A percentile compares a stretch with the other conserved stretches of the same genome.
phyloP scores from a whole-genome alignment of 1,139 yeast species.

The Arxiozyma slooffiae region DNA sequence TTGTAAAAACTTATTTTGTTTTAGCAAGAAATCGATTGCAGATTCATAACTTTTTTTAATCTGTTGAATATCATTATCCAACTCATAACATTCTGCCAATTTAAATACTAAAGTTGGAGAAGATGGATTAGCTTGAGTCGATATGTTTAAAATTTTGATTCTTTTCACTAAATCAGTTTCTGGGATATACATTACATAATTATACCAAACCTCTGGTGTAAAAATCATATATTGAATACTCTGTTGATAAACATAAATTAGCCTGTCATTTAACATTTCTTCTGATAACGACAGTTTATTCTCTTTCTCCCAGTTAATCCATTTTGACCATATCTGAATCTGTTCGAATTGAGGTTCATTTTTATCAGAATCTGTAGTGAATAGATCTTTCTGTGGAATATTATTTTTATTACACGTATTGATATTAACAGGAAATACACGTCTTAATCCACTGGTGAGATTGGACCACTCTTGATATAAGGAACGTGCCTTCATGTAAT shows the following conservation, averaged over 20 bases:
- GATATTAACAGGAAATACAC: constrained; percentile 27
- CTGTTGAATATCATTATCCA: constrained; percentile 41
- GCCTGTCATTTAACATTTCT: constrained; percentile 43
- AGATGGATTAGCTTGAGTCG: constrained; percentile 56
- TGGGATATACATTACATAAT: constrained; percentile 36
- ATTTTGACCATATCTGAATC: constrained; percentile 50
- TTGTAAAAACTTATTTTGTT: constrained; percentile 29
- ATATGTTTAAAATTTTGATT: constrained; percentile 42
- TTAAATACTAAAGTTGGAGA: constrained; percentile 62
- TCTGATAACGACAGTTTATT: constrained; percentile 58
- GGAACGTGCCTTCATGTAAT: constrained; percentile 84
- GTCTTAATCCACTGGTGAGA: constrained; percentile 40
- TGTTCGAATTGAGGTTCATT: constrained; percentile 33
- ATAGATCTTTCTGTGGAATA: constrained; percentile 24
- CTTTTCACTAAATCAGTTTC: constrained; percentile 10
- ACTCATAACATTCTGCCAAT: constrained; percentile 62
- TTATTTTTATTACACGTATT: constrained; percentile 33
- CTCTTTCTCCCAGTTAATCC: constrained; percentile 72
- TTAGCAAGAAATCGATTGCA: constrained; percentile 38
- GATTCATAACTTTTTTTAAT: constrained; percentile 45
- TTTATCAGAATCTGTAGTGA: constrained; percentile 16
- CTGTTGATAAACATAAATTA: constrained; percentile 67
- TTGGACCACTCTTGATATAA: constrained; percentile 63
- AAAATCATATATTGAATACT: constrained; percentile 60
- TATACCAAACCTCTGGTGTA: constrained; percentile 81